Conservation (phyloP, 2,329 filamentous ascomycete genomes). For the Thermothelomyces thermophilus region DNA sequence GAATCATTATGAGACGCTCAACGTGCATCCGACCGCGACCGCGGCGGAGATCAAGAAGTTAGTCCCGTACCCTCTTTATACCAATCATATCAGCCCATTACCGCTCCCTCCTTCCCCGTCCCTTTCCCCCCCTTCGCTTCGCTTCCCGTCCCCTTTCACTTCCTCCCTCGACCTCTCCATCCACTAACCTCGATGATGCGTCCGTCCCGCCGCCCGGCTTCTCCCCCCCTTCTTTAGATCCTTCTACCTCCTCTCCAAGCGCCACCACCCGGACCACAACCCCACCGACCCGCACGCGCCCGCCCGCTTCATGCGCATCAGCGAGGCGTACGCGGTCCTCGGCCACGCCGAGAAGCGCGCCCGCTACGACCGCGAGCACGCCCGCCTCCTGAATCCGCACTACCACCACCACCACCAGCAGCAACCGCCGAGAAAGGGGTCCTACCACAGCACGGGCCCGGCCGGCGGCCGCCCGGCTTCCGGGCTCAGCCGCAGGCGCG, state of each 20-base stretch:
- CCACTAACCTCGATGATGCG: no score
- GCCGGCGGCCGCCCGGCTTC: conserved; percentile 72
- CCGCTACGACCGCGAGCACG: conserved; percentile 69
- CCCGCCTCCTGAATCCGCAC: conserved; percentile 32
- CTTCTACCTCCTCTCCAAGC: conserved; percentile 89
- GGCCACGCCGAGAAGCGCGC: conserved; percentile 66
- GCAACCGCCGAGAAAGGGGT: conserved; percentile 32
- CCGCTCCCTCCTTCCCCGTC: conserved; percentile 8
- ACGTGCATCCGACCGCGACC: conserved; percentile 63
- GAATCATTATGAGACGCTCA: conserved; percentile 75
- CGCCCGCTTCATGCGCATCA: conserved; percentile 73
- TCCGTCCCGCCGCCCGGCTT: no score
- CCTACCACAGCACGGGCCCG: conserved; percentile 52
- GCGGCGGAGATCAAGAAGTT: conserved; percentile 79
- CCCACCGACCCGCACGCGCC: conserved; percentile 64
- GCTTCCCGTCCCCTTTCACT: no score
- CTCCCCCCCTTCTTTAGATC: conserved; percentile 61
- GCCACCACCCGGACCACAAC: conserved; percentile 89
- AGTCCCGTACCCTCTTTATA: conserved; percentile 52
- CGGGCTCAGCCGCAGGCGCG: conserved; percentile 70
- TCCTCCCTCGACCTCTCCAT: no score
- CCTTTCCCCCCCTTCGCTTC: no score
- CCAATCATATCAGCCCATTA: conserved; percentile 51
- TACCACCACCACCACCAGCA: conserved; percentile 27
- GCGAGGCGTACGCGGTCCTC: conserved; percentile 75